phyloP scores from a whole-genome alignment of 2,329 filamentous ascomycete species.

The Aureobasidium pullulans region DNA sequence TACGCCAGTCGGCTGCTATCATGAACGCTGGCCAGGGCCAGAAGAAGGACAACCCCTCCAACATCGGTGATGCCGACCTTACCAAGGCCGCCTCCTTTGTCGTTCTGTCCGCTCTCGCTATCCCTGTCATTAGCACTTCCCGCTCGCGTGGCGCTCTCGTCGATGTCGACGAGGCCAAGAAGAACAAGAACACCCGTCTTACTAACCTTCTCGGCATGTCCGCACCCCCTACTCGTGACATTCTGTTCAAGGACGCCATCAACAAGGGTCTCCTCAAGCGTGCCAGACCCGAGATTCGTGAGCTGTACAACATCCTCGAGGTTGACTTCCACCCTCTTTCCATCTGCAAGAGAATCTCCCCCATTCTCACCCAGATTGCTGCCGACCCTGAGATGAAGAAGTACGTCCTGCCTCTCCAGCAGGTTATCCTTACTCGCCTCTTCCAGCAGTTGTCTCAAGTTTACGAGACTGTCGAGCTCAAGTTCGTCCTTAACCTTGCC shows the following conservation, averaged over 20 bases:
- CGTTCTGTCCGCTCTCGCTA: conserved; percentile 87
- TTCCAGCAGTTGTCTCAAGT: conserved; percentile 99
- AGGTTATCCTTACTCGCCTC: conserved; percentile 94
- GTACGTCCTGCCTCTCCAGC: conserved; percentile 90
- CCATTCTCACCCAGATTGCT: conserved; percentile 88
- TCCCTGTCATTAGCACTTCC: conserved; percentile 97
- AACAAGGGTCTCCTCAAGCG: conserved; percentile 92
- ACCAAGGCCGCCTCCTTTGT: conserved; percentile 95
- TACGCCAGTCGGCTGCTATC: conserved; percentile 79
- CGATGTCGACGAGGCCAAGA: conserved; percentile 92
- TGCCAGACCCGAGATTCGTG: conserved; percentile 86
- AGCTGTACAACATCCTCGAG: conserved; percentile 97
- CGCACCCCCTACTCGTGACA: conserved; percentile 77
- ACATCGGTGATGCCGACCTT: conserved; percentile 77
- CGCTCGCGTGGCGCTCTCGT: conserved; percentile 92
- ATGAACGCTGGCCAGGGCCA: conserved; percentile 78
- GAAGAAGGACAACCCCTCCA: conserved; percentile 87
- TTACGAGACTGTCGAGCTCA: conserved; percentile 93
- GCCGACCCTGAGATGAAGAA: conserved; percentile 93
- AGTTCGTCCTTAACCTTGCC: conserved; percentile 87
- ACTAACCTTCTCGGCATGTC: conserved; percentile 94
- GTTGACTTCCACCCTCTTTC: conserved; percentile 98
- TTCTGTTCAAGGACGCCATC: conserved; percentile 90
- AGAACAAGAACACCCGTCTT: conserved; percentile 97
- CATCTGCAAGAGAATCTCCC: conserved; percentile 98